phyloP scores from a whole-genome alignment of 208 protist genomes.

The Trypanosoma lewisi region DNA sequence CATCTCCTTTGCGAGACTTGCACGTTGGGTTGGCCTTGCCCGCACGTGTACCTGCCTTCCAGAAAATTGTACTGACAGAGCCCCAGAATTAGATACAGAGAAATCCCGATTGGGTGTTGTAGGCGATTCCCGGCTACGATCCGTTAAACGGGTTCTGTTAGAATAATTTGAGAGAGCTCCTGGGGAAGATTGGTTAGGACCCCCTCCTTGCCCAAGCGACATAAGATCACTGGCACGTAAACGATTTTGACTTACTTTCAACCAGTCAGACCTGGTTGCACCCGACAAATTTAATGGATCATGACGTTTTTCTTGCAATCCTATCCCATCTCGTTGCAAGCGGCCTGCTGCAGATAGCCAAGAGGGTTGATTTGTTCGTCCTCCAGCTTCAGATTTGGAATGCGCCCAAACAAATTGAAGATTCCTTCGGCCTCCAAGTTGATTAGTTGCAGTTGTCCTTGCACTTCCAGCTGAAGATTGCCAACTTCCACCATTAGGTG shows the following conservation, averaged over 20 bases:
- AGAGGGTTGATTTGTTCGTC: background rate
- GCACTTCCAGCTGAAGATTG: background rate
- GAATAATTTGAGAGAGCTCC: conserved; percentile 4
- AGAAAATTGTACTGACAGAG: conserved; percentile 24
- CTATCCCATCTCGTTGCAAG: conserved; percentile 3
- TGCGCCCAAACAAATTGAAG: background rate
- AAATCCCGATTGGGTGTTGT: background rate
- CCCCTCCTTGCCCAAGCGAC: background rate
- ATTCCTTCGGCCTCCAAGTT: background rate
- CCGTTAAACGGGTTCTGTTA: conserved; percentile 5
- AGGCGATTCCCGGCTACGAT: conserved; percentile 1
- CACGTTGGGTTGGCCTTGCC: conserved; percentile 6
- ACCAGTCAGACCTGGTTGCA: background rate
- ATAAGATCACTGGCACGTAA: conserved; percentile 8
- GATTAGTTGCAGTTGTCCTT: background rate
- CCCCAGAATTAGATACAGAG: background rate
- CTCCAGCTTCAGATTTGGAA: conserved; percentile 1
- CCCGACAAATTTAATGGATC: conserved; percentile 2
- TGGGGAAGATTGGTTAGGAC: background rate
- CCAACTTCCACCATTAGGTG: background rate
- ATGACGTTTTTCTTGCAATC: background rate
- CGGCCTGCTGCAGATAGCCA: conserved; percentile 9
- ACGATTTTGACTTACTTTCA: background rate
- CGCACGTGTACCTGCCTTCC: conserved; percentile 20
- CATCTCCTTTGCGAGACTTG: no score